These are phyloP conservation scores for Passalora sequoiae DNA, from an alignment of 2,329 filamentous ascomycete genomes.

Conservation along the genomic window DNA sequence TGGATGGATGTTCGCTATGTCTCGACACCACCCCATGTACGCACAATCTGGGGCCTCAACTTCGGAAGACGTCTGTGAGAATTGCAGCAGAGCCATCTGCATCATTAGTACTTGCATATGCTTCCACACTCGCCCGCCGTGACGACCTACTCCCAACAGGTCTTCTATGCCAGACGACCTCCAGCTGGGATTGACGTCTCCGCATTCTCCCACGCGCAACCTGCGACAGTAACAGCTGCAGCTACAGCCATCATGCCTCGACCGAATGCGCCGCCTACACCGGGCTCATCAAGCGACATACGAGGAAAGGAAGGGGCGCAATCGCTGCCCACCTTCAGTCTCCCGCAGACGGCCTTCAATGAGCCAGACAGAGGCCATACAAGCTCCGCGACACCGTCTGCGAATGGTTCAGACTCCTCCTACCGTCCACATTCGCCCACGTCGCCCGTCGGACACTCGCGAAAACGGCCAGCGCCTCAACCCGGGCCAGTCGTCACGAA, in stretches of 20 bases:
- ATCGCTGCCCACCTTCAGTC: conserved; percentile 64
- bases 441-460: conserved; percentile 37
- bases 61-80: not conserved
- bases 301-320: conserved; percentile 60
- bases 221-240: too few species aligned
- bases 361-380: conserved; percentile 42
- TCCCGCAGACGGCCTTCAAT: conserved; percentile 68
- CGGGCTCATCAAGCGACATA: conserved; percentile 75
- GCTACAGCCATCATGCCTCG: conserved; percentile 56
- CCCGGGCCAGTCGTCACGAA: conserved; percentile 39
- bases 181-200: conserved; percentile 7
- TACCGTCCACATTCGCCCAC: conserved; percentile 44
- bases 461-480: conserved; percentile 29
- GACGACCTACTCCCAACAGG: conserved; percentile 26
- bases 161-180: conserved; percentile 27
- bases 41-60: conserved; percentile 2
- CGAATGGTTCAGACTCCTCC: conserved; percentile 49
- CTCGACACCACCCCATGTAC: not conserved
- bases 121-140: conserved; percentile 21
- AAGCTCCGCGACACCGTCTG: conserved; percentile 45
- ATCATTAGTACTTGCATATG: not conserved
- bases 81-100: too few species aligned
- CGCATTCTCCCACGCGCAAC: conserved; percentile 7
- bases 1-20: too few species aligned
- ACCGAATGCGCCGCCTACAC: conserved; percentile 65